Evolutionary conservation across 2,329 filamentous ascomycete genomes (phyloP), one percentile per base, ranked within the genome.

Genomic region (Fusarium sp.): DNA sequence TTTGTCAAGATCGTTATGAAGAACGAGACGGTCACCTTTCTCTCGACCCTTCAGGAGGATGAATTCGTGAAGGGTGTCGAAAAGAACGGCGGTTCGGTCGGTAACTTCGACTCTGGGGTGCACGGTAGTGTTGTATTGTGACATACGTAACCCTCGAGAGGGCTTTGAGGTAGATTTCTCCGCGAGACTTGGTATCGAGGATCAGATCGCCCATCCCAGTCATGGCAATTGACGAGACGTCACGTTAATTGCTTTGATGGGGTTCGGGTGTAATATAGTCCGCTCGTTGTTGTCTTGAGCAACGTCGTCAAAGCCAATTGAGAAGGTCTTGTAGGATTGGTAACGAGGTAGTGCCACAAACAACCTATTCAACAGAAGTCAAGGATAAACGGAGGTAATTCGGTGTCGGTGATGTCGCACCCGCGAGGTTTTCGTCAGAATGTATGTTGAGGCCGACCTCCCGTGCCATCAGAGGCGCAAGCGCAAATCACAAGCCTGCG

Each of bases 341-440:
- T 18, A 1, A 23, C 3, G 16, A 25, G 0, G 16, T 4, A 18
- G 16, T 3, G 41, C n/a, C 5, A 7, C 11, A 82, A 7, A 78
- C 79, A n/a, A 76, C 78, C 33, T 81, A 79, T 79, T 73, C 83
- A 31, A 83, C 80, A 3, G 86, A 83, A 9, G 23, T 14, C 19
- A 57, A 35, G 39, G 82, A 84, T 39, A 83, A 74, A 6, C 79
- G 83, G 19, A 86, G 73, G 70, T 86, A 79, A 66, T 85, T 78
- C n/a, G 84, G 83, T 70, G 81, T 80, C 66, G 83, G 76, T 66
- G 84, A 89, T 21, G 88, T 90, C 23, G 94, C 93, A 56, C 93
- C 93, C 25, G 89, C 83, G 12, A 97, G 84, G 72, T 91, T 86
- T 58, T 87, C 83, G 76, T 88, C 91, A 10, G 84, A 81, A 3